Conservation (phyloP, 164 flowering plant species). For the Akebia trifoliata region DNA sequence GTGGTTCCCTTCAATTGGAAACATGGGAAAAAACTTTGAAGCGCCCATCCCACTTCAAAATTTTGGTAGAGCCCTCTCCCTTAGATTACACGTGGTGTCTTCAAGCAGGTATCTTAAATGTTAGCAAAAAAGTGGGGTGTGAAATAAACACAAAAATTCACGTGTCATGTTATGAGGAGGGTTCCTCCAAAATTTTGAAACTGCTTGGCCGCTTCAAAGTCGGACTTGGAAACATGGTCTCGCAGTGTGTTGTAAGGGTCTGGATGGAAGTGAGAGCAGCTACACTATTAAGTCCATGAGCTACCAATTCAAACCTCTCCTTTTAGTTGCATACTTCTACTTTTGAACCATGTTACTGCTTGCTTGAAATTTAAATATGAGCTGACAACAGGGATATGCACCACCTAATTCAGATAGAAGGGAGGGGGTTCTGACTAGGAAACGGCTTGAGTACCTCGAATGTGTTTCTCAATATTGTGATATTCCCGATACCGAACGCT, state of each 20-base stretch:
- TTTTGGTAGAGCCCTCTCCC: too few relatives aligned
- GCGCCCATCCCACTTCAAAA: too few relatives aligned
- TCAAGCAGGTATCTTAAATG: too few relatives aligned
- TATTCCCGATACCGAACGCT: constrained; percentile 83
- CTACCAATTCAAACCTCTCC: neutral
- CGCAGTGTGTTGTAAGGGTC: neutral
- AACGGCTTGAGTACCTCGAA: constrained; percentile 87
- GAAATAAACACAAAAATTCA: too few relatives aligned
- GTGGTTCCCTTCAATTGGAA: neutral
- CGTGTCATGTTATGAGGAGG: too few relatives aligned
- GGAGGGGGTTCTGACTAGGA: constrained; percentile 87
- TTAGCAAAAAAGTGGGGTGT: too few relatives aligned
- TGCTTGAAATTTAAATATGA: constrained; percentile 51
- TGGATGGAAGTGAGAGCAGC: neutral
- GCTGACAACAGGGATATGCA: constrained; percentile 99
- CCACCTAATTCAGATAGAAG: constrained; percentile 99
- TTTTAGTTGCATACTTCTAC: constrained; percentile 2
- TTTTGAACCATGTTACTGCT: constrained; percentile 15
- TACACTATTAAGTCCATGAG: neutral
- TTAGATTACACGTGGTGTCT: too few relatives aligned
- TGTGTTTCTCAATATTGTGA: constrained; percentile 89
- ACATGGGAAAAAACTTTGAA: too few relatives aligned
- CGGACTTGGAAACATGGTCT: too few relatives aligned
- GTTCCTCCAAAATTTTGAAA: too few relatives aligned
- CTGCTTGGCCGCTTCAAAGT: too few relatives aligned